phyloP scores from a whole-genome alignment of 495 filamentous ascomycete genomes.

The Pseudoneurospora amorphoporcata region DNA sequence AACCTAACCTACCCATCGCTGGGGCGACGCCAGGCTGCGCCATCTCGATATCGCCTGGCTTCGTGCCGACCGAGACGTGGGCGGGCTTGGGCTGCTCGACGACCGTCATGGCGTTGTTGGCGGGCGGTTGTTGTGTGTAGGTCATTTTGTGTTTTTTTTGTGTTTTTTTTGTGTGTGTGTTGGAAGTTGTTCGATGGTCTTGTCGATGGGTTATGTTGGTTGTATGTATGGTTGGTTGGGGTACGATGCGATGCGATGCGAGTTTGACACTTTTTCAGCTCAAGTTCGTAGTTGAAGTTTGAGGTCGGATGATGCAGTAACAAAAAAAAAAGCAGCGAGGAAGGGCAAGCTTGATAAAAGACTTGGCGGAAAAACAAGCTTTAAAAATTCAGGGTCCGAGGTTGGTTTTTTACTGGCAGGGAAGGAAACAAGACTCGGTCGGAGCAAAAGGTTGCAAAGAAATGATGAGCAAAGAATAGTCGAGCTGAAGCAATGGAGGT shows the following conservation, averaged over 20 bases:
- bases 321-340: neutral
- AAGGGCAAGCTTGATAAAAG: neutral
- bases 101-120: neutral
- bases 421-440: neutral
- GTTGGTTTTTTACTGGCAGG: neutral
- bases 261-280: neutral
- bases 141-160: neutral
- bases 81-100: slow-evolving; percentile 7
- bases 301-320: neutral
- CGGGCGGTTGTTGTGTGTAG: neutral
- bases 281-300: neutral
- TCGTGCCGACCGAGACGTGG: neutral
- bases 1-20: slow-evolving; percentile 26
- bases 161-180: neutral
- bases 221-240: neutral
- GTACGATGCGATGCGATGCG: neutral
- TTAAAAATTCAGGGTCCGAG: neutral
- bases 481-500: neutral
- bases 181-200: neutral
- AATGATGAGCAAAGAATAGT: neutral
- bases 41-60: slow-evolving; percentile 10
- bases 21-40: slow-evolving; percentile 21
- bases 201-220: neutral
- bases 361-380: neutral
- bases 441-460: neutral